phyloP scores from a whole-genome alignment of 1,284 basidiomycete species.

The Tetrapyrgos nigripes region DNA sequence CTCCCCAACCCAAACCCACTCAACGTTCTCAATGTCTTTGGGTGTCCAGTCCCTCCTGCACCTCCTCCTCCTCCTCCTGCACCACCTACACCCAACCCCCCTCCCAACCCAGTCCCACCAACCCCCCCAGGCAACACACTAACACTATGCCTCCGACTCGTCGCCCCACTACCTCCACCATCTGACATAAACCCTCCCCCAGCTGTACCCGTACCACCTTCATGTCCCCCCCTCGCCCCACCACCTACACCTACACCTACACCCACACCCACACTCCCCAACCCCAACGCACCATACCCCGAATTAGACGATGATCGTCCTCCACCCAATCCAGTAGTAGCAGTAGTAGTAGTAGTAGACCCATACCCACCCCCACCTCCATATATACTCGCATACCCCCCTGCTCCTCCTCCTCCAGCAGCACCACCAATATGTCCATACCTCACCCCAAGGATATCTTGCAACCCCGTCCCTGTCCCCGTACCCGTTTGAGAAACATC shows the following conservation, averaged over 20 bases:
- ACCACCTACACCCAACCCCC: constrained; percentile 67
- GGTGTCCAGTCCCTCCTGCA: too few relatives aligned
- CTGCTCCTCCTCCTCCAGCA: not conserved
- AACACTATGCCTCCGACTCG: constrained; percentile 85
- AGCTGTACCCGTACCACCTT: constrained; percentile 4
- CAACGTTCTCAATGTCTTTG: too few relatives aligned
- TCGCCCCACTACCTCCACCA: constrained; percentile 70
- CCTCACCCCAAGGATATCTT: constrained; percentile 32
- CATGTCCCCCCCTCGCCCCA: not conserved
- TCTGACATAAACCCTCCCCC: constrained; percentile 4
- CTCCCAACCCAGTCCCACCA: constrained; percentile 74
- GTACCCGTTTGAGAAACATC: constrained; percentile 73
- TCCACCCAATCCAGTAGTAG: too few relatives aligned
- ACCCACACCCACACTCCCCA: not conserved
- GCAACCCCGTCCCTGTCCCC: constrained; percentile 54
- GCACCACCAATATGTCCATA: constrained; percentile 61
- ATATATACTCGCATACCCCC: not conserved
- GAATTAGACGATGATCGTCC: too few relatives aligned
- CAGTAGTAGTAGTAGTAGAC: too few relatives aligned
- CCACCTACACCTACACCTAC: constrained; percentile 6
- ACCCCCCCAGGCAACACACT: too few relatives aligned
- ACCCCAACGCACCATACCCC: not conserved
- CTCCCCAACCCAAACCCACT: too few relatives aligned
- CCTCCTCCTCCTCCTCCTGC: constrained; percentile 16
- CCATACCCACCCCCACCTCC: constrained; percentile 1